Percentiles rank a stretch among this genome's conserved stretches.
Conservation (phyloP, 345 rosid species). For the Eucalyptus tenuipes region DNA sequence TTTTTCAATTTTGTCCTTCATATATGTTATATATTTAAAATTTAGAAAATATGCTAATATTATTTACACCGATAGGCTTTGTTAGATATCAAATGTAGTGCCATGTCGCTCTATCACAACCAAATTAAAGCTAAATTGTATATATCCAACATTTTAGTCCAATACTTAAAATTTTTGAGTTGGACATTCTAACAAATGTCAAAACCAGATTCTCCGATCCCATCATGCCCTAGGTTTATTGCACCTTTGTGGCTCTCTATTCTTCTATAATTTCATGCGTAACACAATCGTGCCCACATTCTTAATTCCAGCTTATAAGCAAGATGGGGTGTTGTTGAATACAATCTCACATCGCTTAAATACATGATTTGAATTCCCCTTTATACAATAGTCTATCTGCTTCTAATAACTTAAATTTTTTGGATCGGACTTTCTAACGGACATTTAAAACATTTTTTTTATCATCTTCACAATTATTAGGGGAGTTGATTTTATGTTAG, state of each 20-base stretch:
- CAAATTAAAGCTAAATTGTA: background rate
- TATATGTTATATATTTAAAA: background rate
- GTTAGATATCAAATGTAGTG: background rate
- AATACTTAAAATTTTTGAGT: background rate
- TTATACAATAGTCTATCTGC: background rate
- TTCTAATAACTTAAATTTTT: no score
- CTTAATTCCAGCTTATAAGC: background rate
- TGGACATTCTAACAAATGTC: background rate
- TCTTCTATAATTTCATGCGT: background rate
- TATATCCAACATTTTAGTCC: background rate
- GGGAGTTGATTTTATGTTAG: background rate
- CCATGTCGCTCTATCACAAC: background rate
- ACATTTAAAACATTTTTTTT: background rate
- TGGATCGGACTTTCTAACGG: background rate
- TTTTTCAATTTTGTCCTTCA: background rate
- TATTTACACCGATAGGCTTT: background rate
- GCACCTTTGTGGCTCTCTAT: background rate
- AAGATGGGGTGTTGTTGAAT: background rate
- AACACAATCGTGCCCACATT: background rate
- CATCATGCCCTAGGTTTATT: background rate
- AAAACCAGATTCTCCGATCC: background rate
- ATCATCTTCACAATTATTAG: background rate
- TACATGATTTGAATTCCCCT: background rate
- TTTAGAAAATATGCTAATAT: background rate
- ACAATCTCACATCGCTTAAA: background rate